These are phyloP conservation scores for Lentinula sp. DNA, from an alignment of 768 basidiomycete species.

Conservation along the genomic window DNA sequence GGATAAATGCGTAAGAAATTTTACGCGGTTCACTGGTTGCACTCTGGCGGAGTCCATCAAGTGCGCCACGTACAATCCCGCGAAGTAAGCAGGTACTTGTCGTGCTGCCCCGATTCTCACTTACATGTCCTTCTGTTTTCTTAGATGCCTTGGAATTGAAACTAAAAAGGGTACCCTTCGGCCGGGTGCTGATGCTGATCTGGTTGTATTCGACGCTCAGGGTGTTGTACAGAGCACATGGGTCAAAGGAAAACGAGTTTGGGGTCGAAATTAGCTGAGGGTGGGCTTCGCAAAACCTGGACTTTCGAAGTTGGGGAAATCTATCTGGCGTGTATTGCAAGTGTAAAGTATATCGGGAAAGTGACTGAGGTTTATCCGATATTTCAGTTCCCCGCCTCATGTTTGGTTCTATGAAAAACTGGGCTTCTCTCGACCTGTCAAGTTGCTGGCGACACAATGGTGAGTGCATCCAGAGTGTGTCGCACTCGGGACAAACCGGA, in stretches of 20 bases:
- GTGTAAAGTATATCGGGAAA: neutral
- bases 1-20: slow-evolving; percentile 82
- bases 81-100: slow-evolving; percentile 41
- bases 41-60: slow-evolving; percentile 79
- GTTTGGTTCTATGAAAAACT: slow-evolving; percentile 12
- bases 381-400: neutral
- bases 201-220: slow-evolving; percentile 65
- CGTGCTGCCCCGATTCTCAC: neutral
- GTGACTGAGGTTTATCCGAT: neutral
- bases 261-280: slow-evolving; percentile 26
- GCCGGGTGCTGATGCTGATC: slow-evolving; percentile 81
- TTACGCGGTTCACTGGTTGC: slow-evolving; percentile 78
- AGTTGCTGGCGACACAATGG: too few relatives aligned
- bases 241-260: slow-evolving; percentile 72
- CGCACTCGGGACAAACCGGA: neutral
- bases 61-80: slow-evolving; percentile 83
- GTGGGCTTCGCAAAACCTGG: neutral
- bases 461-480: too few relatives aligned
- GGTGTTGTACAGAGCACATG: slow-evolving; percentile 68
- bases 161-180: slow-evolving; percentile 75
- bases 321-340: neutral
- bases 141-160: slow-evolving; percentile 72
- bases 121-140: neutral
- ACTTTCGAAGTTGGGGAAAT: too few relatives aligned
- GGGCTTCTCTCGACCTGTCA: slow-evolving; percentile 4